Conservation (phyloP, 768 basidiomycete species). For the Suillus sp. region DNA sequence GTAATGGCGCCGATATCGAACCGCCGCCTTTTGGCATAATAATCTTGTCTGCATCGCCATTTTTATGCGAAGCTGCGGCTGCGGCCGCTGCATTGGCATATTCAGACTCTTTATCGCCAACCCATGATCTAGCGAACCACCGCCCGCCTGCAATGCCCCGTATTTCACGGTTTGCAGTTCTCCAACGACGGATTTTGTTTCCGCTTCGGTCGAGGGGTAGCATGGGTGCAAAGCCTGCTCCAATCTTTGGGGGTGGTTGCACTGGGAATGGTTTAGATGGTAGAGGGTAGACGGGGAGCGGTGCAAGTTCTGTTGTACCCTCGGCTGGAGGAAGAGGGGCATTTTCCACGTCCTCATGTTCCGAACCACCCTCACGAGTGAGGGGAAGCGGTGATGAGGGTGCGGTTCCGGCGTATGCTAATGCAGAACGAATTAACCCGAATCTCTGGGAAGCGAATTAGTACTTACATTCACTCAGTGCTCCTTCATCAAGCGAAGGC, state of each 20-base stretch:
- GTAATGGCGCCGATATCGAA: conserved; percentile 50
- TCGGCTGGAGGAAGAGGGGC: conserved; percentile 33
- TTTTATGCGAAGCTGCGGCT: conserved; percentile 30
- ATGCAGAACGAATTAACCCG: conserved; percentile 7
- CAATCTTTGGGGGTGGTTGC: conserved; percentile 76
- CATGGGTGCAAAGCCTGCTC: conserved; percentile 67
- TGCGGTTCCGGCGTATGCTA: conserved; percentile 68
- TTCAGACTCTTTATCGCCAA: conserved; percentile 80
- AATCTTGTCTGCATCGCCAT: conserved; percentile 31
- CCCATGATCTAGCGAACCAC: conserved; percentile 81
- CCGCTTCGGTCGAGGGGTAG: conserved; percentile 66
- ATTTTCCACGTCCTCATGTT: conserved; percentile 43
- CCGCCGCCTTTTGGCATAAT: conserved; percentile 40
- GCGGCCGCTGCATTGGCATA: conserved; percentile 45
- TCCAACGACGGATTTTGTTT: conserved; percentile 70
- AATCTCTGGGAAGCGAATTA: neutral
- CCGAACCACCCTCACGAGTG: conserved; percentile 43
- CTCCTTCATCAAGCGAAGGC: conserved; percentile 49
- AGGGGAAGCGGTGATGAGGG: conserved; percentile 68
- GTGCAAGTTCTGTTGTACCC: conserved; percentile 48
- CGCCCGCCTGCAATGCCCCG: conserved; percentile 82
- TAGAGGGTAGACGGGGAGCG: conserved; percentile 74
- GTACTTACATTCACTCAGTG: conserved; percentile 62
- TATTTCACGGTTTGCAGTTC: conserved; percentile 72
- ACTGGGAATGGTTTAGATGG: conserved; percentile 85